Base-by-base conservation (phyloP, 2,329 filamentous ascomycete species). In the Fusarium continuum region DNA sequence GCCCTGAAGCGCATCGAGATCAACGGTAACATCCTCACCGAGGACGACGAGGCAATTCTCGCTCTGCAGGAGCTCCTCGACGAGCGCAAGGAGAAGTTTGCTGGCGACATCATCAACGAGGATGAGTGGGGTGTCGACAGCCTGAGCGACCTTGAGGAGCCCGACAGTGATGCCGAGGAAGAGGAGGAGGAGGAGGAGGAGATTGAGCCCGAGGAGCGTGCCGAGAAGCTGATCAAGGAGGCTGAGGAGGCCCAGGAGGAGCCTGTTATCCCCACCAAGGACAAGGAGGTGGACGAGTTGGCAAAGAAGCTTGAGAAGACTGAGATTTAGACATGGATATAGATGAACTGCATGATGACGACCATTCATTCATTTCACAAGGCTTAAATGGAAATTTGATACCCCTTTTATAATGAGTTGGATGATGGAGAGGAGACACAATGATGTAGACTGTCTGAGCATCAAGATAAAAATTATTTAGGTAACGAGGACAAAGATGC, bases 1-100 rank as follows among this genome's bases (percentile, higher is more conserved):
- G 85, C 85, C 11, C 80, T 99, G 66, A 90, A 89, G 79, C 89
- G 93, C 70, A 86, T 99, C 44, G 95, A 98, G 79, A 81, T 99
- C 67, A 98, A 99, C 75, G 95, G 95, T 45, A 99, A 99, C 81
- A 95, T 92, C 74, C 97, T 99, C 70, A 82, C 85, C 8, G 93
- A 97, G 76, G 92, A 96, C 4, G 92, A 98, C 69, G 82, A 85
- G 40, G 86, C 86, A 23, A 83, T 97, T 35, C 78, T 86, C 59
- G 82, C 81, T 19, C 81, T 98, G 39, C 86, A 88, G 66, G 85
- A 88, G 46, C 80, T 95, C 23, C 82, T 97, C 22, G 89, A 92
- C 55, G 84, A 86, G 71, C 88, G 93, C 64, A 93, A 93, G 79
- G 91, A 94, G 74, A 87, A 90, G 67, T 71, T 86, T 4, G 89